These are phyloP conservation scores for Cystobasidium tubakii DNA, from an alignment of 768 basidiomycete genomes.

Conservation along the genomic window DNA sequence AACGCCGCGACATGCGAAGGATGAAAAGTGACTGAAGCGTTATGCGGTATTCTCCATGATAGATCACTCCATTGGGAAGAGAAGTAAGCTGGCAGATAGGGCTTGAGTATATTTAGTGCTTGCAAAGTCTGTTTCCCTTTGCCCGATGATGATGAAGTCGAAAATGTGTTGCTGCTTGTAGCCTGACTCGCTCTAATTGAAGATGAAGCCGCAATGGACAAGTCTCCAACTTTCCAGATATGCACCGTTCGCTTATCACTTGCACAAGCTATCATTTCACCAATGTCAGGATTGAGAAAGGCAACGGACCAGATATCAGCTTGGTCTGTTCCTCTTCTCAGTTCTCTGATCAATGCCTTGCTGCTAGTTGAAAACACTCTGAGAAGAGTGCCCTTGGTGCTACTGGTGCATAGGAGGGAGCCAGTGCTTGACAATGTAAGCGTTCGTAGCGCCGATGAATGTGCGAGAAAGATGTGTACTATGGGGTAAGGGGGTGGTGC, in stretches of 20 bases:
- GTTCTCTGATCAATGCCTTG: conserved; percentile 69
- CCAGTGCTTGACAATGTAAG: conserved; percentile 73
- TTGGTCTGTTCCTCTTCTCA: conserved; percentile 78
- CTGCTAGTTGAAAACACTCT: conserved; percentile 74
- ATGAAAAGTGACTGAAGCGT: conserved; percentile 25
- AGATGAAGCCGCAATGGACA: background rate
- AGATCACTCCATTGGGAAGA: conserved; percentile 96
- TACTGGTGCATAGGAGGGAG: conserved; percentile 73
- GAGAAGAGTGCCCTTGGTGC: conserved; percentile 73
- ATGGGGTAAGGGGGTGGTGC: conserved; percentile 46
- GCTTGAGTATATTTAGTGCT: conserved; percentile 66
- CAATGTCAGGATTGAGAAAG: conserved; percentile 62
- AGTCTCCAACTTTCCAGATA: conserved; percentile 63
- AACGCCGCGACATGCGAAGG: conserved; percentile 47
- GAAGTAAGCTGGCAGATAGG: conserved; percentile 83
- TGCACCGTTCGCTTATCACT: conserved; percentile 94
- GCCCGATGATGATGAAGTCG: background rate
- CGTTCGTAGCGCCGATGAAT: conserved; percentile 70
- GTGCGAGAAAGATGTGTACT: conserved; percentile 75
- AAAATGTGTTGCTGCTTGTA: conserved; percentile 10
- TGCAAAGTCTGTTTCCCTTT: background rate
- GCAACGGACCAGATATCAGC: conserved; percentile 86
- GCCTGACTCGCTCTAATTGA: conserved; percentile 8
- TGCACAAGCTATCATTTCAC: conserved; percentile 80
- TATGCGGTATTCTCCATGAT: conserved; percentile 71